A percentile compares a stretch with the other conserved stretches of the same genome.
phyloP scores from a whole-genome alignment of 768 basidiomycete species.

The Cantharellus anzutake region DNA sequence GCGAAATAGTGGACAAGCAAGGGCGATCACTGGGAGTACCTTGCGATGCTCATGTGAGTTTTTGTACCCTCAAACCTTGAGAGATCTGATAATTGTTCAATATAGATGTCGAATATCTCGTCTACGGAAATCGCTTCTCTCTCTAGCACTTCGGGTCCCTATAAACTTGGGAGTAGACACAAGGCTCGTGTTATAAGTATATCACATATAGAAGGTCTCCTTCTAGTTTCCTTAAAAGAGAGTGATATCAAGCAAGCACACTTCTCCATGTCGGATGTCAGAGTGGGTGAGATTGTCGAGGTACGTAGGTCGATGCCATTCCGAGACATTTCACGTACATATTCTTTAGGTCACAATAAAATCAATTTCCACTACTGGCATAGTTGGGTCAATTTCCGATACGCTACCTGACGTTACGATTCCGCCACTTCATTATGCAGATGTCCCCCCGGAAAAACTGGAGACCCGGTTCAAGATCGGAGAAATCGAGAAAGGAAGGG shows the following conservation, averaged over 20 bases:
- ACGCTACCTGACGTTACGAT: conserved; percentile 71
- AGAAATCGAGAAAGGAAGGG: conserved; percentile 65
- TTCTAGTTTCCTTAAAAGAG: conserved; percentile 72
- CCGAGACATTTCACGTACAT: not conserved
- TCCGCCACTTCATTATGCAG: conserved; percentile 90
- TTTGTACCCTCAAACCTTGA: not conserved
- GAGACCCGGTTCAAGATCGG: conserved; percentile 79
- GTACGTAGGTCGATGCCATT: conserved; percentile 20
- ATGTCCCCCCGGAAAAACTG: conserved; percentile 86
- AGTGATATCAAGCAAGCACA: conserved; percentile 75
- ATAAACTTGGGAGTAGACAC: conserved; percentile 64
- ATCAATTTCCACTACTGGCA: conserved; percentile 53
- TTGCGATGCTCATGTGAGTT: conserved; percentile 75
- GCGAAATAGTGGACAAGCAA: conserved; percentile 32
- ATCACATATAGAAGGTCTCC: conserved; percentile 66
- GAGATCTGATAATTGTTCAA: not conserved
- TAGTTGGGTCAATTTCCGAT: conserved; percentile 76
- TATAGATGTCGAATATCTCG: conserved; percentile 80
- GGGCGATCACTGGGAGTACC: conserved; percentile 23
- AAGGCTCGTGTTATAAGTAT: conserved; percentile 75
- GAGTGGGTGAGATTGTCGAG: conserved; percentile 72
- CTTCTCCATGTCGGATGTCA: conserved; percentile 60
- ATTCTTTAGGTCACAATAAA: conserved; percentile 41
- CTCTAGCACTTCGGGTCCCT: conserved; percentile 48
- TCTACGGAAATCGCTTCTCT: conserved; percentile 81